phyloP scores from a whole-genome alignment of 805 yeast genomes.

The Hanseniaspora meyeri region DNA sequence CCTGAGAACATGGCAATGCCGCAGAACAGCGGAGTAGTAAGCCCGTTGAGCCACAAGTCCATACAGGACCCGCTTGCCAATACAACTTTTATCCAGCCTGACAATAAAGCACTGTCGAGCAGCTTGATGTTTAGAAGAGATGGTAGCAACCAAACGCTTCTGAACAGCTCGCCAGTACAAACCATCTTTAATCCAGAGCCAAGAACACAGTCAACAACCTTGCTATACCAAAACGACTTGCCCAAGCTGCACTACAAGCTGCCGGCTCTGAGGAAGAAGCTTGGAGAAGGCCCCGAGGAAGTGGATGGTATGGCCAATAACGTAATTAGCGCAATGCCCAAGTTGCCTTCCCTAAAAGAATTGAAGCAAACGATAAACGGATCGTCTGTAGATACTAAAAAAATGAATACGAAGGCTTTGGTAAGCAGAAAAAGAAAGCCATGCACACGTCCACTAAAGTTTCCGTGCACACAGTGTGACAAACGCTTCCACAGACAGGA shows the following conservation, averaged over 20 bases:
- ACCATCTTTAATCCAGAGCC: not conserved
- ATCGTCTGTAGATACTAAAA: not conserved
- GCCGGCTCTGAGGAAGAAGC: not conserved
- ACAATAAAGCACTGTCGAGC: not conserved
- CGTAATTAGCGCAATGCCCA: too few relatives aligned
- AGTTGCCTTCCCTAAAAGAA: not conserved
- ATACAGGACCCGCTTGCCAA: not conserved
- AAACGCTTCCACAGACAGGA: slow-evolving; percentile 6
- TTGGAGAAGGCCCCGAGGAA: not conserved
- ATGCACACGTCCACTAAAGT: not conserved
- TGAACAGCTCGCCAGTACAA: not conserved
- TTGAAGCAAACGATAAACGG: not conserved
- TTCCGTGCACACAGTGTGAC: not conserved
- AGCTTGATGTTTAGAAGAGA: too few relatives aligned
- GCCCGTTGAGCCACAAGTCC: too few relatives aligned
- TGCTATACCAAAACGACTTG: not conserved
- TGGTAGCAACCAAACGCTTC: not conserved
- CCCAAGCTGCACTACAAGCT: not conserved
- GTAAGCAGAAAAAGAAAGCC: not conserved
- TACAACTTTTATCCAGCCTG: not conserved
- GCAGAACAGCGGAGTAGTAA: too few relatives aligned
- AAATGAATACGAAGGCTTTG: not conserved
- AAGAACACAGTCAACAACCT: not conserved
- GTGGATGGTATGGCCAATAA: not conserved
- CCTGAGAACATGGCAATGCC: too few relatives aligned